Base-by-base conservation (phyloP, 208 protist species). In the Acanthamoeba healyi region DNA sequence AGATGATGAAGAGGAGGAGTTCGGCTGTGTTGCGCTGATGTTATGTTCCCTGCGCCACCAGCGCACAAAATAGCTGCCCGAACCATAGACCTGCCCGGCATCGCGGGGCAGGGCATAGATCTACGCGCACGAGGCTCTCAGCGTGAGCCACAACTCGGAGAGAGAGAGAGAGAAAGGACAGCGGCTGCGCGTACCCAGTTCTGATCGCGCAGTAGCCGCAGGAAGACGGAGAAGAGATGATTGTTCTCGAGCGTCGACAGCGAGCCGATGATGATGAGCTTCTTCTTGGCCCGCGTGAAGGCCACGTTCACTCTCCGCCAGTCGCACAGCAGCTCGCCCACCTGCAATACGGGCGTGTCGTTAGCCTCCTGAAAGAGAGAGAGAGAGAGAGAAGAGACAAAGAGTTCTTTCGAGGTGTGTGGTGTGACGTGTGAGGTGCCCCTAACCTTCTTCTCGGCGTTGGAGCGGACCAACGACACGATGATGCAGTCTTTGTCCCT, bases 251-350 rank as follows among this genome's bases (percentile, higher is more conserved):
- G 88, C 10, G 88, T 93, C 22, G 56, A 29, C 26, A 93, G 44
- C 2, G 88, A 94, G 26, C 97, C 97, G 51, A 98, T 56, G 12
- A 99, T 61, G 10, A 99, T 95, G 22, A 99, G 89, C 93, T 99
- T 99, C n/a, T 91, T 82, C 94, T 98, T 98, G 38, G 98, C 98
- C 29, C 98, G 95, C 19, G 98, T 99, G 36, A 99, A 92, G 26
- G 98, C 98, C 1, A 99, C 98, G 94, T 99, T 99, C 34, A 99
- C 51, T 29, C 98, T 81, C 10, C 97, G 88, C 98, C 97, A 98
- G 95, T 99, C 98, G 2, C 72, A 32, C 17, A 98, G 67, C n/a
- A 98, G 94, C 17, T 97, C 95, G 49, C 98, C 98, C 38, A 98
- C 90, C 63, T 96, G n/a, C n/a, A n/a, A n/a, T n/a, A n/a, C n/a